Conservation (phyloP, 139 green algal species). For the Diplosphaera chodatii region DNA sequence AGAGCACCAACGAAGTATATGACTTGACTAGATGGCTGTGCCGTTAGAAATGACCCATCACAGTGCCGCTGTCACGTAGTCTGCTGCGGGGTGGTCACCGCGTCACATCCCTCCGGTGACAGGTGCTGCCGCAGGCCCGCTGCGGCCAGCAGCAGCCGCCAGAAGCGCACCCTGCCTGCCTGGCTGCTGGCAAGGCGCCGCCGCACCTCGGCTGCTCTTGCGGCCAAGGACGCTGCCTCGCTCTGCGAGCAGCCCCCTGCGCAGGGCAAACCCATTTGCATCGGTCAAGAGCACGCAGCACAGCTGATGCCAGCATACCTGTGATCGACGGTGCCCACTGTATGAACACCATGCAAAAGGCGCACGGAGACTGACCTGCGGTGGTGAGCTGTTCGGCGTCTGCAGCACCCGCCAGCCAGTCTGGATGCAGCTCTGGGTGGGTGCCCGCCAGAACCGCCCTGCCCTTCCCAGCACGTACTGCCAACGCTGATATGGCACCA, state of each 20-base stretch:
- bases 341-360: too few relatives aligned
- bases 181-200: conserved; percentile 4
- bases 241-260: not conserved
- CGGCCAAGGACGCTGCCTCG: not conserved
- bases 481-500: conserved; percentile 8
- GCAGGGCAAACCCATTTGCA: not conserved
- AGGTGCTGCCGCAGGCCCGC: conserved; percentile 6
- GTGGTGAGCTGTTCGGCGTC: not conserved
- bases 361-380: not conserved
- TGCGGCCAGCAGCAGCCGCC: conserved; percentile 26
- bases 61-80: too few relatives aligned
- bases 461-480: conserved; percentile 16
- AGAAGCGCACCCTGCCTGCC: conserved; percentile 13
- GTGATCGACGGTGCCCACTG: too few relatives aligned
- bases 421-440: conserved; percentile 53
- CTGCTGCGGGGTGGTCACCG: too few relatives aligned
- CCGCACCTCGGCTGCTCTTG: conserved; percentile 5
- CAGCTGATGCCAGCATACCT: too few relatives aligned
- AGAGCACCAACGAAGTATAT: too few relatives aligned
- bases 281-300: too few relatives aligned
- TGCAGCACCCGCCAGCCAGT: conserved; percentile 12
- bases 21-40: too few relatives aligned
- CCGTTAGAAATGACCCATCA: too few relatives aligned
- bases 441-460: conserved; percentile 37
- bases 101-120: too few relatives aligned